Conservation (phyloP, 495 filamentous ascomycete species). For the Aspergillus leporis region DNA sequence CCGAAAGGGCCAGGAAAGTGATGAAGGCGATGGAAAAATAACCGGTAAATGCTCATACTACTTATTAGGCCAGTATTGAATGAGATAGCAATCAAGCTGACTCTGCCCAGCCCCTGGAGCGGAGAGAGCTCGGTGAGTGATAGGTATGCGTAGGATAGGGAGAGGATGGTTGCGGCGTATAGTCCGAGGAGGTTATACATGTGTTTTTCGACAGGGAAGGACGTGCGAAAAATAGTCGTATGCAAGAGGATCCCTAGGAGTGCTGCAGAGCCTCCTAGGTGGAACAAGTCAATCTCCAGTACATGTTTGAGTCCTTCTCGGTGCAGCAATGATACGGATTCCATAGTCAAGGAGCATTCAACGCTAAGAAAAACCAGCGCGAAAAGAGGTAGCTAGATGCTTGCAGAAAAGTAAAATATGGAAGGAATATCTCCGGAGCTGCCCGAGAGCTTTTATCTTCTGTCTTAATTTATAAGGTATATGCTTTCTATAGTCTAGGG, state of each 20-base stretch:
- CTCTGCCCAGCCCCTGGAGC: not conserved
- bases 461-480: too few relatives aligned
- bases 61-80: constrained; percentile 25
- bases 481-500: too few relatives aligned
- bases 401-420: not conserved
- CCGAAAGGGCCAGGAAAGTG: constrained; percentile 41
- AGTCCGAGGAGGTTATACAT: constrained; percentile 6
- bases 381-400: not conserved
- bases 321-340: not conserved
- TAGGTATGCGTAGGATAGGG: not conserved
- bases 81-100: constrained; percentile 3
- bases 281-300: not conserved
- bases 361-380: not conserved
- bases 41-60: constrained; percentile 46
- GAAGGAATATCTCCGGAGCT: too few relatives aligned
- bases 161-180: not conserved
- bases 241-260: not conserved
- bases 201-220: constrained; percentile 8
- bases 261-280: not conserved
- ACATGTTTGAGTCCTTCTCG: not conserved
- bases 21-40: constrained; percentile 42
- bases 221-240: not conserved
- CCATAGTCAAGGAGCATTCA: not conserved
- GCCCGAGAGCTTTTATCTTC: too few relatives aligned
- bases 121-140: not conserved